Evolutionary conservation across 1,139 yeast genomes (phyloP).

Genomic region (Taphrina communis): DNA sequence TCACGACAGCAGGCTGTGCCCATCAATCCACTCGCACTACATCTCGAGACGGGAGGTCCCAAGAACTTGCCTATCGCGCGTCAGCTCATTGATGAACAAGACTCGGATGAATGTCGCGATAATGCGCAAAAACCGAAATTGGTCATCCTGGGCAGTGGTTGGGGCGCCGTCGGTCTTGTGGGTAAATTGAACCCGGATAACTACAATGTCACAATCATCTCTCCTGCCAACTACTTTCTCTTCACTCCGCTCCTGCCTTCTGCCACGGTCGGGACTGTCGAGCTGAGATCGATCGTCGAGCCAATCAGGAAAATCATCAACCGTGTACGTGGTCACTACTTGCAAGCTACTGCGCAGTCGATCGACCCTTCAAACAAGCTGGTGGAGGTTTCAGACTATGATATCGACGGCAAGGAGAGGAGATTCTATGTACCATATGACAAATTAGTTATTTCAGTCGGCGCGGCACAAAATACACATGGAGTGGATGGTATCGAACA

Average conservation of each 20-base stretch:
- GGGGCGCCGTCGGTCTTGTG: slow-evolving; percentile 77
- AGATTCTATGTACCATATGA: slow-evolving; percentile 67
- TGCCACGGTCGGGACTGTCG: slow-evolving; percentile 91
- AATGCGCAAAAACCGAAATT: slow-evolving; percentile 77
- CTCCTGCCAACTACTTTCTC: slow-evolving; percentile 93
- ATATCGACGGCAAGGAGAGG: slow-evolving; percentile 60
- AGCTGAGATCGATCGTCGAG: slow-evolving; percentile 79
- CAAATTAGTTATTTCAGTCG: slow-evolving; percentile 67
- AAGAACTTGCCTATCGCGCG: slow-evolving; percentile 66
- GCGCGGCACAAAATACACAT: slow-evolving; percentile 67
- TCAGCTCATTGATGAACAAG: slow-evolving; percentile 62
- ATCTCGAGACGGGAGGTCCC: slow-evolving; percentile 68
- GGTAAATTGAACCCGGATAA: slow-evolving; percentile 83
- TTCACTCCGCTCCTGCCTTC: slow-evolving; percentile 90
- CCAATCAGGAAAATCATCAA: slow-evolving; percentile 65
- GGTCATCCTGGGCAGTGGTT: slow-evolving; percentile 90
- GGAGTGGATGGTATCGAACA: slow-evolving; percentile 68
- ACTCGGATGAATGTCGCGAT: slow-evolving; percentile 54
- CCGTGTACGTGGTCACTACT: slow-evolving; percentile 78
- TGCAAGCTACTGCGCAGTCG: slow-evolving; percentile 88
- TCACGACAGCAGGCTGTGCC: slow-evolving; percentile 53
- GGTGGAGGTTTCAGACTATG: slow-evolving; percentile 63
- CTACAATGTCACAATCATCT: slow-evolving; percentile 85
- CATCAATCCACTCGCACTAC: slow-evolving; percentile 59
- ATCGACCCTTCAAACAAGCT: slow-evolving; percentile 73